Evolutionary conservation across 441 rosid genomes (phyloP).

Genomic region (Eugenia klotzschiana): DNA sequence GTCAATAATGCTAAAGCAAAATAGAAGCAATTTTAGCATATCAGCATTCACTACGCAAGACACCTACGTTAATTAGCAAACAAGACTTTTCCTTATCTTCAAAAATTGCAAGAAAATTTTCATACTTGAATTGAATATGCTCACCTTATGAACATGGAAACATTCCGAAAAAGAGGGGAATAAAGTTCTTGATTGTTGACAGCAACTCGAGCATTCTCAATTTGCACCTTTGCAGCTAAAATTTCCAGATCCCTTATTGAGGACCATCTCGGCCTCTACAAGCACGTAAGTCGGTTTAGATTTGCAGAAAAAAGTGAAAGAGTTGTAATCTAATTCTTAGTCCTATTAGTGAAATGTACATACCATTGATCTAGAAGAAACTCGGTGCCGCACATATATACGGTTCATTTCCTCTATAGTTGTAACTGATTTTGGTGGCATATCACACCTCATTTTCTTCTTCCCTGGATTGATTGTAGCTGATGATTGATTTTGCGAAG

Average conservation of each 20-base stretch:
- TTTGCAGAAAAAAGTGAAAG: neutral
- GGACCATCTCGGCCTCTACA: constrained; percentile 79
- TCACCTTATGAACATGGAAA: constrained; percentile 77
- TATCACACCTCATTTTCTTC: constrained; percentile 47
- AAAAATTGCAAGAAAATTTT: neutral
- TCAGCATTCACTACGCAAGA: neutral
- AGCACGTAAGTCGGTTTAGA: constrained; percentile 1
- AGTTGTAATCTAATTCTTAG: neutral
- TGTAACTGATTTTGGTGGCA: constrained; percentile 77
- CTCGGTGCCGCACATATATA: constrained; percentile 29
- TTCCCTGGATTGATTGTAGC: constrained; percentile 12
- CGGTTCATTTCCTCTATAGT: constrained; percentile 54
- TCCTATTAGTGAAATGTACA: neutral
- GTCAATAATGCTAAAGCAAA: neutral
- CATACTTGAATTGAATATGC: neutral
- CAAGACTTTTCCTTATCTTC: neutral
- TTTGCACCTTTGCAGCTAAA: constrained; percentile 46
- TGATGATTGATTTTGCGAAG: constrained; percentile 16
- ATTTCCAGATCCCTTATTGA: constrained; percentile 59
- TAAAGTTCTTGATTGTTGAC: constrained; percentile 47
- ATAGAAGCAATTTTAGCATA: neutral
- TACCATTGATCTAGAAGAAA: constrained; percentile 73
- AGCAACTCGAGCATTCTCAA: constrained; percentile 41
- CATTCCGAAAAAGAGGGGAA: constrained; percentile 69
- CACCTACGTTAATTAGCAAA: neutral